A percentile compares a stretch with the other conserved stretches of the same genome.
These are phyloP conservation scores for Claviceps sp. DNA, from an alignment of 2,329 filamentous ascomycete genomes.

Conservation along the genomic window DNA sequence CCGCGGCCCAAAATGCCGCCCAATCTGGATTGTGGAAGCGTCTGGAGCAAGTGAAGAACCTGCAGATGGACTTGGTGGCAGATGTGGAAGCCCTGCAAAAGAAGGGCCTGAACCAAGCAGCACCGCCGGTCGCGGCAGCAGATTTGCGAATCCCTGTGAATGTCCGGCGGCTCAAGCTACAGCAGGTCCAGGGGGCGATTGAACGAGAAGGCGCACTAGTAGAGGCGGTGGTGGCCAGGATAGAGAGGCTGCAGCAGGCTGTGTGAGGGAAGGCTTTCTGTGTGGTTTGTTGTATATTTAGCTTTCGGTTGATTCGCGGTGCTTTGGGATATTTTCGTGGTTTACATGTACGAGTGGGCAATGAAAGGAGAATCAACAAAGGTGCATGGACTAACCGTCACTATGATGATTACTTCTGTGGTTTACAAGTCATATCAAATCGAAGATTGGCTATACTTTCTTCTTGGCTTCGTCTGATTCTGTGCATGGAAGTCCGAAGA, in stretches of 20 bases:
- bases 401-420: too few species aligned
- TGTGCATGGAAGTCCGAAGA: too few species aligned
- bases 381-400: too few species aligned
- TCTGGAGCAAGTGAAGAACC: constrained; percentile 30
- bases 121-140: constrained; percentile 21
- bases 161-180: constrained; percentile 48
- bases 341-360: too few species aligned
- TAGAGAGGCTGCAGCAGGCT: constrained; percentile 41
- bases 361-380: too few species aligned
- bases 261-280: constrained; percentile 8
- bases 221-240: constrained; percentile 48
- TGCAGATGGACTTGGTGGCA: constrained; percentile 29
- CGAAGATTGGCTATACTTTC: too few species aligned
- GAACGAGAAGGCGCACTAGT: constrained; percentile 55
- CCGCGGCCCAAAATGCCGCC: neutral
- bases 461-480: too few species aligned
- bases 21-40: constrained; percentile 6
- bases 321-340: too few species aligned
- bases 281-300: too few species aligned
- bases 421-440: too few species aligned
- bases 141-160: constrained; percentile 43
- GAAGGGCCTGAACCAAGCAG: constrained; percentile 12
- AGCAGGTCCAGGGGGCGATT: constrained; percentile 48
- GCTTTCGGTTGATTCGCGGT: too few species aligned
- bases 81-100: constrained; percentile 34